Evolutionary conservation across 257 asterid genomes (phyloP).

Genomic region (Voacanga thouarsii): DNA sequence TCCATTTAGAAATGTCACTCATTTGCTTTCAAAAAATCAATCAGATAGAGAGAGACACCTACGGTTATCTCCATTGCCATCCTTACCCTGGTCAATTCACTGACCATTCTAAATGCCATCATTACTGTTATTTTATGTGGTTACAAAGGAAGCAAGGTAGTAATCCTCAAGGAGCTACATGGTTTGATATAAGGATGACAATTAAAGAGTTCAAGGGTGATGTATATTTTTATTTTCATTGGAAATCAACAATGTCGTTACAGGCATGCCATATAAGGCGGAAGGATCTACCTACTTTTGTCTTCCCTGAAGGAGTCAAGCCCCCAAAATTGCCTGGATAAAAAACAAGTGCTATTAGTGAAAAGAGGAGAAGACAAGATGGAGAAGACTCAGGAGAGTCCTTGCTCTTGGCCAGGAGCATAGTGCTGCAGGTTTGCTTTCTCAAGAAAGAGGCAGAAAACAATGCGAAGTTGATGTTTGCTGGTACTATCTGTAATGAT

Average conservation of each 20-base stretch:
- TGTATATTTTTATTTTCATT: constrained; percentile 47
- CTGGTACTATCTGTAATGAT: neutral
- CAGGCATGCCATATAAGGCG: neutral
- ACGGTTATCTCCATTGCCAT: constrained; percentile 73
- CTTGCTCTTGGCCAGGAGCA: neutral
- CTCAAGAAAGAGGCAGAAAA: too few species aligned
- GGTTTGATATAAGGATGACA: constrained; percentile 73
- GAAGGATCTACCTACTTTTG: neutral
- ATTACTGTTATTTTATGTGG: constrained; percentile 77
- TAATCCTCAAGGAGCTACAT: constrained; percentile 68
- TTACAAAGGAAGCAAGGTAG: constrained; percentile 66
- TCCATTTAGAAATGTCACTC: constrained; percentile 6
- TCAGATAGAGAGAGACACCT: constrained; percentile 83
- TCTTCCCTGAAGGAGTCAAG: neutral
- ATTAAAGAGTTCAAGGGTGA: constrained; percentile 71
- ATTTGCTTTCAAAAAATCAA: constrained; percentile 7
- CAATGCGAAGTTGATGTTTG: neutral
- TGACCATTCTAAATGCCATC: constrained; percentile 58
- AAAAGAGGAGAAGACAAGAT: neutral
- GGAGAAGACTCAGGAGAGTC: neutral
- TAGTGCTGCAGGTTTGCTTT: neutral
- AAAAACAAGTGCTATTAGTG: neutral
- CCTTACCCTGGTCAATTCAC: constrained; percentile 80
- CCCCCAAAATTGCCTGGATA: neutral
- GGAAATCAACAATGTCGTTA: neutral